Evolutionary conservation across 257 asterid genomes (phyloP).

Genomic region (Knoxia roxburghii): DNA sequence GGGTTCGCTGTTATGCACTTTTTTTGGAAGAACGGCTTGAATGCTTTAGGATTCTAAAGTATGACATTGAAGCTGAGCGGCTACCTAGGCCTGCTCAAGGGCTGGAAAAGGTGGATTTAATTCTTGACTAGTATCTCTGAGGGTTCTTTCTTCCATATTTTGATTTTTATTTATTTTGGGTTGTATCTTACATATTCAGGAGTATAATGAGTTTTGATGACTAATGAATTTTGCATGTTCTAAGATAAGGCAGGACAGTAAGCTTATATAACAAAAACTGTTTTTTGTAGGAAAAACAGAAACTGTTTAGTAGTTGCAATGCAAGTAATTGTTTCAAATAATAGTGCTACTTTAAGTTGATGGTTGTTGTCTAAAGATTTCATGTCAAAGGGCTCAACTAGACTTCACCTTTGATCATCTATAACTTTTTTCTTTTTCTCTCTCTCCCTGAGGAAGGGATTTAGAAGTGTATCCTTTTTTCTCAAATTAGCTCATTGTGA

Average conservation of each 20-base stretch:
- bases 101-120: constrained; percentile 58
- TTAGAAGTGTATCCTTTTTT: not conserved
- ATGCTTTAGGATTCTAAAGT: constrained; percentile 72
- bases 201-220: not conserved
- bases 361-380: constrained; percentile 1
- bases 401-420: not conserved
- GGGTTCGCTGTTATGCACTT: constrained; percentile 87
- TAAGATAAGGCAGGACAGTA: not conserved
- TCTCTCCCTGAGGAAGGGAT: not conserved
- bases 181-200: not conserved
- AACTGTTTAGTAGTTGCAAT: too few species aligned
- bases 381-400: not conserved
- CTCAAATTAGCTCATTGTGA: not conserved
- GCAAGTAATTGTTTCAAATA: not conserved
- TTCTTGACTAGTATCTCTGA: not conserved
- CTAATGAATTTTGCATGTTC: not conserved
- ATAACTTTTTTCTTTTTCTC: not conserved
- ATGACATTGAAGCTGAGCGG: constrained; percentile 94
- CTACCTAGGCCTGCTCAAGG: constrained; percentile 77
- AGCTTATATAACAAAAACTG: not conserved
- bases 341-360: not conserved
- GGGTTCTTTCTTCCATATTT: not conserved
- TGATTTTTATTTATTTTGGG: not conserved
- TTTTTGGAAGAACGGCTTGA: constrained; percentile 93
- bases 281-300: not conserved